Percentiles rank a stretch among this genome's conserved stretches.
Conservation (phyloP, 106 monocot genomes). For the Iris macrosiphon region DNA sequence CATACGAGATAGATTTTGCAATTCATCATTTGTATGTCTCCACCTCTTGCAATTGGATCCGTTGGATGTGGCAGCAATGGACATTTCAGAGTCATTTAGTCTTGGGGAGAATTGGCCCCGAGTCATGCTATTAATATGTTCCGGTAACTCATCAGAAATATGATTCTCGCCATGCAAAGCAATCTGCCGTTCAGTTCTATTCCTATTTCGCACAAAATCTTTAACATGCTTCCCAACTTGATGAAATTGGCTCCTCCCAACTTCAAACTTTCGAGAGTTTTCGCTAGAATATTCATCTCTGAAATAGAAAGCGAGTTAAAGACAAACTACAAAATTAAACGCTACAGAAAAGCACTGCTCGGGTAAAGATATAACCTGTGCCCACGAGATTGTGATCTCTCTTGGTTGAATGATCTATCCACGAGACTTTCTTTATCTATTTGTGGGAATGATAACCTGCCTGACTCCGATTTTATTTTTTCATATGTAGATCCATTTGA, state of each 20-base stretch:
- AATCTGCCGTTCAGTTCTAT: constrained; percentile 12
- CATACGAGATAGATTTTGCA: neutral
- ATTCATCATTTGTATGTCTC: constrained; percentile 11
- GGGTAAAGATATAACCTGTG: constrained; percentile 22
- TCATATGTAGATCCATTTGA: constrained; percentile 2
- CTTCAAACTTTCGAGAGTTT: constrained; percentile 23
- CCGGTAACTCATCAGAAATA: too few relatives aligned
- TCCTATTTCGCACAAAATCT: constrained; percentile 7
- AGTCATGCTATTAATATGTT: too few relatives aligned
- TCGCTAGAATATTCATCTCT: constrained; percentile 25
- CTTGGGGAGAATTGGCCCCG: too few relatives aligned
- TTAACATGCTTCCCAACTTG: constrained; percentile 8
- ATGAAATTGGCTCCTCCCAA: constrained; percentile 13
- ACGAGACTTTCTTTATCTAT: constrained; percentile 4
- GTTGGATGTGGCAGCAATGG: too few relatives aligned
- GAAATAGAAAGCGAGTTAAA: constrained; percentile 9
- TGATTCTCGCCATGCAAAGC: constrained; percentile 9
- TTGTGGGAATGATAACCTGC: neutral
- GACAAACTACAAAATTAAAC: too few relatives aligned
- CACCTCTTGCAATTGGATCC: too few relatives aligned
- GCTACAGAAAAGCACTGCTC: neutral
- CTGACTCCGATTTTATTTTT: constrained; percentile 12
- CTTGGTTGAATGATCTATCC: constrained; percentile 11
- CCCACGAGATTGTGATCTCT: neutral
- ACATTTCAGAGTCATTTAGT: too few relatives aligned